Conservation (phyloP, 257 asterid species). For the Solanum pimpinellifolium region DNA sequence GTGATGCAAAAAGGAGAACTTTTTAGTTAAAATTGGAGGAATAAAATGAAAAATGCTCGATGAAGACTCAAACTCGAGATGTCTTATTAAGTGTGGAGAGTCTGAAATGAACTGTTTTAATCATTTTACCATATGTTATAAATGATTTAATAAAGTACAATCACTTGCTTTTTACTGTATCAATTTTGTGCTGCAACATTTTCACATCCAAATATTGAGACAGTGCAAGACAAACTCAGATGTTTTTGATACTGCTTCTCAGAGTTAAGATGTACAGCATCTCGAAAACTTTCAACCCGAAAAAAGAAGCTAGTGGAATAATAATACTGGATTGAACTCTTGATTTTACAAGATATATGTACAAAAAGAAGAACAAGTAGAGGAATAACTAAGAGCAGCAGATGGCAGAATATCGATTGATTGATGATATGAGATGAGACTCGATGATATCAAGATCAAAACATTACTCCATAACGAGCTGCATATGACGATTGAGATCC, state of each 20-base stretch:
- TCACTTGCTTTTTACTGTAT: background rate
- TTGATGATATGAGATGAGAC: background rate
- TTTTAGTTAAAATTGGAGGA: background rate
- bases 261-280: background rate
- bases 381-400: background rate
- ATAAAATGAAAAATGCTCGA: background rate
- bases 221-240: background rate
- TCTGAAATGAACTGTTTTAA: background rate
- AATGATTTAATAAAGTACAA: background rate
- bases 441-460: background rate
- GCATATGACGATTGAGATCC: constrained; percentile 83
- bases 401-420: background rate
- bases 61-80: background rate
- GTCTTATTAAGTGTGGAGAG: background rate
- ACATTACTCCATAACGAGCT: constrained; percentile 73
- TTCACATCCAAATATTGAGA: background rate
- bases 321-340: background rate
- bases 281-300: background rate
- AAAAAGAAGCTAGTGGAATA: background rate
- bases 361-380: background rate
- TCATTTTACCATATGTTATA: background rate
- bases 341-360: background rate
- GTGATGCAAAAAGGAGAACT: background rate
- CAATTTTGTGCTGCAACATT: background rate
- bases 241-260: background rate